A percentile compares a stretch with the other conserved stretches of the same genome.
phyloP scores from a whole-genome alignment of 179 eudicot genomes.

The Beta lomatogona region DNA sequence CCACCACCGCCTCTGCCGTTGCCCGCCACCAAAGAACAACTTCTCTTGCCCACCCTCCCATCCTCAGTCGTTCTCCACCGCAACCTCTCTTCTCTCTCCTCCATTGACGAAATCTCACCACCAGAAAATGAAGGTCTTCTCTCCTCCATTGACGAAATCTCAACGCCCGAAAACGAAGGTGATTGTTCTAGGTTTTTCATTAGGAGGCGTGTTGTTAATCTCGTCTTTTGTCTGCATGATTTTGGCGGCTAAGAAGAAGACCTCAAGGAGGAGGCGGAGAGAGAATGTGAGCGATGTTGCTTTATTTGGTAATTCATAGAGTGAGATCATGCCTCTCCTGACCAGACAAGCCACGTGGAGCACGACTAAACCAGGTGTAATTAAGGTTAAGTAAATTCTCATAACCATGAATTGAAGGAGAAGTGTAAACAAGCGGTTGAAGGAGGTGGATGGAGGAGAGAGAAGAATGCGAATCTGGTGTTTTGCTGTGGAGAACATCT shows the following conservation, averaged over 20 bases:
- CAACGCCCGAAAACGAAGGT: conserved; percentile 18
- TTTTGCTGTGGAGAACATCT: conserved; percentile 53
- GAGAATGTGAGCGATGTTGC: neutral
- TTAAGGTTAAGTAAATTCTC: conserved; percentile 26
- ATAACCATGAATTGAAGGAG: conserved; percentile 49
- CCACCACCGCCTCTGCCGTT: too few species aligned
- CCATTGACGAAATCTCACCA: too few species aligned
- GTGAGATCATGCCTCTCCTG: too few species aligned
- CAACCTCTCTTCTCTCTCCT: too few species aligned
- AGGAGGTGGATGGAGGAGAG: conserved; percentile 26
- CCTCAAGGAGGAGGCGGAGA: too few species aligned
- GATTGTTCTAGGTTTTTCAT: conserved; percentile 13
- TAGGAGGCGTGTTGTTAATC: neutral
- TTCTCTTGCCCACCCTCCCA: too few species aligned
- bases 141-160: conserved; percentile 16
- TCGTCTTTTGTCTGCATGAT: conserved; percentile 26
- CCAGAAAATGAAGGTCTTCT: neutral
- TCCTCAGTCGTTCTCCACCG: too few species aligned
- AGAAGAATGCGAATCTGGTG: conserved; percentile 55
- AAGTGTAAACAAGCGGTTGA: conserved; percentile 34
- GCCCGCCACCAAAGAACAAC: too few species aligned
- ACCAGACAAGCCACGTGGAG: too few species aligned
- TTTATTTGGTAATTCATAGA: neutral
- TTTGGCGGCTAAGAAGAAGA: conserved; percentile 10
- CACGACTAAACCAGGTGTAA: conserved; percentile 11